Conservation (phyloP, 139 green algal species). For the Volvox reticuliferus region DNA sequence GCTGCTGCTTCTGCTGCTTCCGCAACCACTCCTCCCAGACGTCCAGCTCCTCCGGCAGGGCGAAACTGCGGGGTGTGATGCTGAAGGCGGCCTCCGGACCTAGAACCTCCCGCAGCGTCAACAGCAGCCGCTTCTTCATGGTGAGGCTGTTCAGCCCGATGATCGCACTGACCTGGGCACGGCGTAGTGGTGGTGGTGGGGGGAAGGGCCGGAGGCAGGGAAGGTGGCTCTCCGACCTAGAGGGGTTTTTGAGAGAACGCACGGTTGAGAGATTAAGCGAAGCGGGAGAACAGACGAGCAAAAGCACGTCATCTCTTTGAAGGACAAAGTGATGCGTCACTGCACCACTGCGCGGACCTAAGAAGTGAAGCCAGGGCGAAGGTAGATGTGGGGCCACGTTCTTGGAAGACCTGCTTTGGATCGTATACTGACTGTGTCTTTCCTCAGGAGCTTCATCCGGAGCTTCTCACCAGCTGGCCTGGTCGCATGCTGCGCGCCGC, state of each 20-base stretch:
- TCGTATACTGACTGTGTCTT: no score
- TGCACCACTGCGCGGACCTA: no score
- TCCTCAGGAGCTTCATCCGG: no score
- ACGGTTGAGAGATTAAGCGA: no score
- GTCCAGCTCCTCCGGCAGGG: slow-evolving; percentile 64
- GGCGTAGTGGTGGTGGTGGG: neutral
- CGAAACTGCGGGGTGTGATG: slow-evolving; percentile 51
- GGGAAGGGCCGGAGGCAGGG: neutral
- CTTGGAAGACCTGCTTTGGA: no score
- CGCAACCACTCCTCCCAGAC: slow-evolving; percentile 58
- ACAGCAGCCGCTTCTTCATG: slow-evolving; percentile 76
- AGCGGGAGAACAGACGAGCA: no score
- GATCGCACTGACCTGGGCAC: slow-evolving; percentile 58
- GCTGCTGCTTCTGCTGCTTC: neutral
- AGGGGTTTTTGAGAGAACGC: no score
- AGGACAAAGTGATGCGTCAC: no score
- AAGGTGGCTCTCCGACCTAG: no score
- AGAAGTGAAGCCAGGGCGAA: no score
- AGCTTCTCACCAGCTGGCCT: slow-evolving; percentile 57
- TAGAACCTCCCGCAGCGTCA: slow-evolving; percentile 47
- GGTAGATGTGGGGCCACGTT: no score
- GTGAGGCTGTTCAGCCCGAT: slow-evolving; percentile 70
- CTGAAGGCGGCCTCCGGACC: neutral
- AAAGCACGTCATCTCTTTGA: no score
- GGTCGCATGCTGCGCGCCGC: slow-evolving; percentile 59